phyloP scores from a whole-genome alignment of 768 basidiomycete genomes.

The Collybia nuda region DNA sequence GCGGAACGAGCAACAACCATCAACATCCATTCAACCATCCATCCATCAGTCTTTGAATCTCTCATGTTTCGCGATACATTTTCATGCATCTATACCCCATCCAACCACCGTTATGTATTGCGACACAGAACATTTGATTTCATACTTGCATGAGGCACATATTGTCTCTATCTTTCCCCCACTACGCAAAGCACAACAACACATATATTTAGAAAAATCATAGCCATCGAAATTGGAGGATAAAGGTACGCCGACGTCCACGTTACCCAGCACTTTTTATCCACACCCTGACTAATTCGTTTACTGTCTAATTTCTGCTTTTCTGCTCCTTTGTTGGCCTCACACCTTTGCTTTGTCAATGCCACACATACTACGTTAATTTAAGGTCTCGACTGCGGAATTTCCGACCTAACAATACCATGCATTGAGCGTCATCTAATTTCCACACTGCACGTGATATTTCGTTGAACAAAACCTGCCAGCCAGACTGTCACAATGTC shows the following conservation, averaged over 20 bases:
- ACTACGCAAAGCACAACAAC: neutral
- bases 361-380: conserved; percentile 5
- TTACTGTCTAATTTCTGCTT: neutral
- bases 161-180: neutral
- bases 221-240: neutral
- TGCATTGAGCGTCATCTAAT: conserved; percentile 59
- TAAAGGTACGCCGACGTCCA: conserved; percentile 9
- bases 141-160: conserved; percentile 2
- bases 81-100: conserved; percentile 28
- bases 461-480: too few relatives aligned
- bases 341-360: conserved; percentile 2
- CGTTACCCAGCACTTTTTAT: conserved; percentile 13
- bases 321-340: neutral
- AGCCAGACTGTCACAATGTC: too few relatives aligned
- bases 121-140: conserved; percentile 4
- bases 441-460: too few relatives aligned
- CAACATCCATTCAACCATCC: too few relatives aligned
- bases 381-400: neutral
- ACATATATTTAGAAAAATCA: neutral
- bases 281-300: conserved; percentile 8
- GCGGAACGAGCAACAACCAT: conserved; percentile 8
- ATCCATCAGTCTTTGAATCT: conserved; percentile 1
- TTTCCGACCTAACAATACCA: conserved; percentile 19
- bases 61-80: conserved; percentile 22
- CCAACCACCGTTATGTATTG: conserved; percentile 23